Base-by-base conservation (phyloP, 305 asterid species). In the Rubia balearica region DNA sequence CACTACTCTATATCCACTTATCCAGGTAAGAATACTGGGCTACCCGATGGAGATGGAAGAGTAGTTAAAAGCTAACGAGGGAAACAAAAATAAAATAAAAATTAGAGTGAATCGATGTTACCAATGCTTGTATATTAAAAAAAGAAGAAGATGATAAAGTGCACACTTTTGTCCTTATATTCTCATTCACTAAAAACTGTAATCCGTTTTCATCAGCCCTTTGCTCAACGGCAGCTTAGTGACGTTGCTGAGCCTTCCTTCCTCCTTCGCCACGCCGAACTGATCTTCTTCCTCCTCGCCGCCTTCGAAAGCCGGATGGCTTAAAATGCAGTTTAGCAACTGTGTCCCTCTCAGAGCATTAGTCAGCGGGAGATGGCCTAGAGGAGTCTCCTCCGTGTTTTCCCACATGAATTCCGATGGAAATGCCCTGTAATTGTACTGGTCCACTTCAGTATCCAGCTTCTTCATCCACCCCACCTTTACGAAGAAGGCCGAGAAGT, bases 371-470 rank as follows among this genome's bases (percentile, higher is more conserved):
- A 93, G 77, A 53, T 93, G 98, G 0, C 98, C 98, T 46, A 80
- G 87, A 1, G 96, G 96, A 36, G 88, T 71, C 5, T 73, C 82
- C 1, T 83, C 91, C 22, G 61, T 83, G 79, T 85, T 67, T 49
- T 88, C 92, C 98, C 98, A 93, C 2, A 71, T 67, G n/a, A 93
- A 93, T 65, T 93, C 97, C 21, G 61, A n/a, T 1, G 98, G 98
- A 19, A 93, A 93, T 0, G 96, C 59, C 67, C 91, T 77, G 86
- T 93, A 93, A 46, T 89, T 90, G 65, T 80, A 90, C 84, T 93
- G 98, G 42, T 60, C 89, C 7, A 93, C 87, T 33, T 93, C 98
- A 0, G 83, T 74, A 21, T 90, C 96, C 0, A 93, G 84, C 77
- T 78, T 86, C 82, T 90, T 93, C 98, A 93, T 89, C 98, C 98